A percentile compares a stretch with the other conserved stretches of the same genome.
Evolutionary conservation across 192 early-diverging fungal genomes (phyloP).

Genomic region (Coemansia sp.): DNA sequence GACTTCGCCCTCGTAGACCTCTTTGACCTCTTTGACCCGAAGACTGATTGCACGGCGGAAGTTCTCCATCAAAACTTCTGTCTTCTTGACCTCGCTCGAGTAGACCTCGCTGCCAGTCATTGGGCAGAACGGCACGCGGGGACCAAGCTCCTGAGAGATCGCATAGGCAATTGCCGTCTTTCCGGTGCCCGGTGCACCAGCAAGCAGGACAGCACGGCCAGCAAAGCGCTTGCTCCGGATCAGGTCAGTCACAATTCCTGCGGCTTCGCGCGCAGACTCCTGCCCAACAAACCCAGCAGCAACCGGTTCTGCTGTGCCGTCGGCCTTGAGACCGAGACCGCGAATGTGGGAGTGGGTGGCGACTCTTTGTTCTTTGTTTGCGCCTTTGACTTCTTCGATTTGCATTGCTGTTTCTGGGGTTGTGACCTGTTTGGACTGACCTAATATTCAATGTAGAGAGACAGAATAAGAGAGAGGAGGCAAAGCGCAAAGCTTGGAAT

Average conservation of each 20-base stretch:
- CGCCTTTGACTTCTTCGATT: constrained; percentile 87
- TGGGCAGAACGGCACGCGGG: constrained; percentile 98
- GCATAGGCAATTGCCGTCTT: constrained; percentile 98
- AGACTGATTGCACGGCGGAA: constrained; percentile 95
- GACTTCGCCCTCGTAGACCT: constrained; percentile 99
- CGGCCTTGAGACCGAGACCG: constrained; percentile 84
- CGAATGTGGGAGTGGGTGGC: constrained; percentile 98
- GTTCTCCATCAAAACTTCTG: constrained; percentile 99
- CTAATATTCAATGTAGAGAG: neutral
- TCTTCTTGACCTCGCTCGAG: constrained; percentile 98
- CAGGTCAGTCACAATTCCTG: constrained; percentile 91
- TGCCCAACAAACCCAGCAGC: constrained; percentile 97
- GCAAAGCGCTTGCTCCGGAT: constrained; percentile 97
- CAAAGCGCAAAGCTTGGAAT: no score
- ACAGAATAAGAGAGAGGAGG: neutral
- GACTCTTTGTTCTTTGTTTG: constrained; percentile 90
- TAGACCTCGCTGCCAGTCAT: constrained; percentile 99
- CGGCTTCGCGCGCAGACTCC: constrained; percentile 93
- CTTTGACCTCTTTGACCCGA: constrained; percentile 97
- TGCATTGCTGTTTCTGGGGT: constrained; percentile 63
- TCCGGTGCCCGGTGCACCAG: constrained; percentile 96
- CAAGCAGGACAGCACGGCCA: constrained; percentile 88
- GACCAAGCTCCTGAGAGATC: constrained; percentile 93
- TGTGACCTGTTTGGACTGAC: no score
- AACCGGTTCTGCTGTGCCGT: constrained; percentile 85